Base-by-base conservation (phyloP, 192 early-diverging fungal species). In the Kickxella alabastrina region DNA sequence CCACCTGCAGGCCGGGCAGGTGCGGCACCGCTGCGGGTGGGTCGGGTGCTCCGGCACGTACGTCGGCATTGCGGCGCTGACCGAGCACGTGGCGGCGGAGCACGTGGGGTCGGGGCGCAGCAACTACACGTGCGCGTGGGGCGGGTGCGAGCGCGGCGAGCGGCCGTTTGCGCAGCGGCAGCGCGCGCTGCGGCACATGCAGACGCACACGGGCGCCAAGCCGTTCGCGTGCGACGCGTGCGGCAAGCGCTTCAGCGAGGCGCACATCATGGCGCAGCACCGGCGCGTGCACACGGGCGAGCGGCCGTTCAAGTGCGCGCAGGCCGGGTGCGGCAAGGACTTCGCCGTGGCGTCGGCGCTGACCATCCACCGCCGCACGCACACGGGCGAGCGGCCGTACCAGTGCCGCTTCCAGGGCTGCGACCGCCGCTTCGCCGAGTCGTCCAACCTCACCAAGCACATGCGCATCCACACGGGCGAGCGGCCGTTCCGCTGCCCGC, bases 131-230 rank as follows among this genome's bases (percentile, higher is more conserved):
- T 79, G 77, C 57, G 44, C 34, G 39, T 79, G 77, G 77, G 58
- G 54, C n/a, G 59, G 62, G 37, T 79, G 77, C 55, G 80, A 78
- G 70, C 59, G 87, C 79, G 57, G 81, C 75, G 35, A 82, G 75
- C 55, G 43, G 59, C 81, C 87, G 19, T 88, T 88, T 71, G 67
- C 82, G 52, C 83, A 86, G 58, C 76, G 84, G 13, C 85, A 86
- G 63, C 67, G 85, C 49, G 75, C 81, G 24, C 80, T 89, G 79
- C 64, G 90, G 23, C 92, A 94, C 62, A 85, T 92, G 17, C 89
- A 91, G 51, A 91, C 88, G 25, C 91, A 89, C 73, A 86, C 83
- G 18, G 88, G 91, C 6, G 83, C 85, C 59, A 88, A 86, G 62
- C 91, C 91, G 1, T 91, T 85, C 49, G 79, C 83, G 50, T 93